These are phyloP conservation scores for Phytophthora citricola DNA, from an alignment of 352 stramenopile species.

Conservation along the genomic window DNA sequence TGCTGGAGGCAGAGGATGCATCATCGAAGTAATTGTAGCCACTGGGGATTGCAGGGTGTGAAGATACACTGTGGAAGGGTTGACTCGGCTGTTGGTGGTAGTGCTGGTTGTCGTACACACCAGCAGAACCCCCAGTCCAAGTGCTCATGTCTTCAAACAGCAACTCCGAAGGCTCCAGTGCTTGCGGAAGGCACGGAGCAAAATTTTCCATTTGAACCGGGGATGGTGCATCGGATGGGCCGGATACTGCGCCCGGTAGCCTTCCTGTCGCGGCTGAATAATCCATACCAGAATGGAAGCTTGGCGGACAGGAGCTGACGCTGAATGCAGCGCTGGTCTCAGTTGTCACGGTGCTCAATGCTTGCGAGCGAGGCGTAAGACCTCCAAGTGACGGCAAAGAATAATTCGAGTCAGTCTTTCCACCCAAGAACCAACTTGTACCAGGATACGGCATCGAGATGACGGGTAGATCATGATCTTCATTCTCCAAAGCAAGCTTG, in stretches of 20 bases:
- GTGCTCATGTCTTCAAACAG: conserved; percentile 50
- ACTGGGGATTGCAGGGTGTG: conserved; percentile 6
- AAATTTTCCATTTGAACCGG: conserved; percentile 56
- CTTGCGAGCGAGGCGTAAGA: conserved; percentile 24
- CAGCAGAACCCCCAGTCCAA: conserved; percentile 23
- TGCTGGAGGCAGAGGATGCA: conserved; percentile 1
- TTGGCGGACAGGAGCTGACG: conserved; percentile 23
- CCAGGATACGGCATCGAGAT: conserved; percentile 43
- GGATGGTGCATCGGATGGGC: conserved; percentile 28
- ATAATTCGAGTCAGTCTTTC: conserved; percentile 28
- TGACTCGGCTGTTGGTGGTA: conserved; percentile 30
- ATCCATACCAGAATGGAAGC: conserved; percentile 10
- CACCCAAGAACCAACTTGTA: conserved; percentile 39
- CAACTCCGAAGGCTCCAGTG: conserved; percentile 41
- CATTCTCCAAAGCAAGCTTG: conserved; percentile 33
- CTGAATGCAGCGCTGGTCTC: conserved; percentile 20
- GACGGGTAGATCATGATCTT: conserved; percentile 36
- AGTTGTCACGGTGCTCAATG: conserved; percentile 12
- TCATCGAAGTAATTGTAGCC: conserved; percentile 27
- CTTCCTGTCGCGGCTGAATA: conserved; percentile 27
- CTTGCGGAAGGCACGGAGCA: conserved; percentile 38
- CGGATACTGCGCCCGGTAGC: conserved; percentile 8
- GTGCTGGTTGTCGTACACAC: conserved; percentile 31
- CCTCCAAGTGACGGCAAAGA: conserved; percentile 28
- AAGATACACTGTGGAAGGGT: conserved; percentile 30